Conservation (phyloP, 306 rosid species). For the Cajanus cajan region DNA sequence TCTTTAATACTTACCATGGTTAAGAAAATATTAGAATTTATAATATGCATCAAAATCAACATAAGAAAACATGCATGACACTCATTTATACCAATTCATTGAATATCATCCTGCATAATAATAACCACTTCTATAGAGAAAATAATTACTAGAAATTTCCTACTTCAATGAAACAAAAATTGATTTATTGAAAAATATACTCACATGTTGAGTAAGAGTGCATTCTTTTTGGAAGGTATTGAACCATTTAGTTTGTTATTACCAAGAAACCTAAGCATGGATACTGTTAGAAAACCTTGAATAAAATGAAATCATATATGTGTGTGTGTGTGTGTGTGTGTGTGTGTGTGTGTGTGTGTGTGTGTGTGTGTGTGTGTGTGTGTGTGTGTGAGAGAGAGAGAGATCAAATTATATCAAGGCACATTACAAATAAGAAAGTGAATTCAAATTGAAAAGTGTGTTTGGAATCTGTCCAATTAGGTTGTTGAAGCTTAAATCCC, state of each 20-base stretch:
- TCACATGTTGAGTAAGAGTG: constrained; percentile 48
- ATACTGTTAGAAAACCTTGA: neutral
- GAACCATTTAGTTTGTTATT: constrained; percentile 56
- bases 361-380: too few species aligned
- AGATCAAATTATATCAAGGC: neutral
- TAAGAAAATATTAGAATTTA: too few species aligned
- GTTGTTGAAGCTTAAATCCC: constrained; percentile 85
- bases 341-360: too few species aligned
- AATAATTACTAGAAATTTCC: neutral
- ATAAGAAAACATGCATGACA: neutral
- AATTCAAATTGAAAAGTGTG: constrained; percentile 55
- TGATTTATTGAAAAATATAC: constrained; percentile 2
- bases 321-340: too few species aligned
- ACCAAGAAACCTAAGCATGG: constrained; percentile 55
- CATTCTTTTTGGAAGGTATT: constrained; percentile 42
- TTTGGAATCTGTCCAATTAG: constrained; percentile 50
- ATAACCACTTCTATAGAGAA: neutral
- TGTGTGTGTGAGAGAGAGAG: too few species aligned
- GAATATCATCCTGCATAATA: neutral
- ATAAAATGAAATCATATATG: neutral
- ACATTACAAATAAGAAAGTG: constrained; percentile 54
- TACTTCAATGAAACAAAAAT: neutral
- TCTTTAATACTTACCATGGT: neutral
- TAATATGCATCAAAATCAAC: neutral
- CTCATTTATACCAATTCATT: neutral